A percentile compares a stretch with the other conserved stretches of the same genome.
phyloP scores from a whole-genome alignment of 2,329 filamentous ascomycete species.

The Clonostachys byssicola region DNA sequence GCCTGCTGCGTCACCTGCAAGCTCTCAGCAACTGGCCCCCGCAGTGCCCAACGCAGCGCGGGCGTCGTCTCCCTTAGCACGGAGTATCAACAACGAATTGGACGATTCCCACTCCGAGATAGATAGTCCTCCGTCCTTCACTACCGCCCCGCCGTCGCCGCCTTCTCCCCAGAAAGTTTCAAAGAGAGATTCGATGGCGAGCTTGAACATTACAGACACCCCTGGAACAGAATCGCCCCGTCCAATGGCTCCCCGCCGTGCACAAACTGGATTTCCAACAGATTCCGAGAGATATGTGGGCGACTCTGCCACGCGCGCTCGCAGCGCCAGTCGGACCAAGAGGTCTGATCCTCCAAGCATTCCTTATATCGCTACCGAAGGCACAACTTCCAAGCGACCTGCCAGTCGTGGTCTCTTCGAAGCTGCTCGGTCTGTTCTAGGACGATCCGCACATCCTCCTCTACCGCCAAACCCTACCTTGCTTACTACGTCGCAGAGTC shows the following conservation, averaged over 20 bases:
- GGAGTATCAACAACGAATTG: background rate
- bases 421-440: conserved; percentile 25
- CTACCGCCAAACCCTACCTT: background rate
- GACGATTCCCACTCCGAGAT: background rate
- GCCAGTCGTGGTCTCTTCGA: conserved; percentile 18
- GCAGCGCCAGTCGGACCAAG: background rate
- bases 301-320: too few relatives aligned
- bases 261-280: too few relatives aligned
- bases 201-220: background rate
- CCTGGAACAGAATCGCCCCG: too few relatives aligned
- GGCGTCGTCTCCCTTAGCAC: too few relatives aligned
- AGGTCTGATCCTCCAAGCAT: conserved; percentile 15
- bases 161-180: conserved; percentile 19
- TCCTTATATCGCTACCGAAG: conserved; percentile 13
- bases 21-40: too few relatives aligned
- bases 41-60: too few relatives aligned
- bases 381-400: conserved; percentile 15
- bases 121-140: conserved; percentile 3
- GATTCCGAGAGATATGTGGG: too few relatives aligned
- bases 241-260: too few relatives aligned
- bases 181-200: conserved; percentile 9
- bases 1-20: too few relatives aligned
- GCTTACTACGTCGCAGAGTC: background rate
- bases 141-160: conserved; percentile 12
- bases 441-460: background rate